Evolutionary conservation across 331 rosid species (phyloP).

Genomic region (Rhamnella rubrinervis): DNA sequence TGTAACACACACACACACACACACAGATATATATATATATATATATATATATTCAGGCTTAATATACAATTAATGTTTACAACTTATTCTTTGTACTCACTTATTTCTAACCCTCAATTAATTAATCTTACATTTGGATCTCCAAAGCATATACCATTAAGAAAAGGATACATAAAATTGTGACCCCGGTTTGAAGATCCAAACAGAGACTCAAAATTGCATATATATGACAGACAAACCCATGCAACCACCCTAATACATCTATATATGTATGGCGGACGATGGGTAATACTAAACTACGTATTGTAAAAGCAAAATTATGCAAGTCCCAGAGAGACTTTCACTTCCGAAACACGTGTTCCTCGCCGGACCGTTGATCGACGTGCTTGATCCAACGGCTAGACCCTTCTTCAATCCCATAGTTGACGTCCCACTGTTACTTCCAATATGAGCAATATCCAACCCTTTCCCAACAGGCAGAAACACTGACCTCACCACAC

Average conservation of each 20-base stretch:
- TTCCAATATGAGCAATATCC: constrained; percentile 83
- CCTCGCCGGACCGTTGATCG: constrained; percentile 77
- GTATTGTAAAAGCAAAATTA: not conserved
- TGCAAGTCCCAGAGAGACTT: not conserved
- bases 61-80: not conserved
- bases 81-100: not conserved
- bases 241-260: no score
- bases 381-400: constrained; percentile 78
- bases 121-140: not conserved
- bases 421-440: constrained; percentile 11
- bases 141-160: not conserved
- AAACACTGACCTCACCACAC: constrained; percentile 68
- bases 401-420: constrained; percentile 14
- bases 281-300: no score
- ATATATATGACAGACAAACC: not conserved
- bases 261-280: no score
- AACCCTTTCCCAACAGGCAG: constrained; percentile 81
- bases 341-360: constrained; percentile 56
- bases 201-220: no score
- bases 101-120: not conserved
- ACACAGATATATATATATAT: no score
- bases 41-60: no score
- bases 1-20: no score
- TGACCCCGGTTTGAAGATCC: no score
- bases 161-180: no score